phyloP scores from a whole-genome alignment of 2,329 filamentous ascomycete genomes.

The Colletotrichum sp. region DNA sequence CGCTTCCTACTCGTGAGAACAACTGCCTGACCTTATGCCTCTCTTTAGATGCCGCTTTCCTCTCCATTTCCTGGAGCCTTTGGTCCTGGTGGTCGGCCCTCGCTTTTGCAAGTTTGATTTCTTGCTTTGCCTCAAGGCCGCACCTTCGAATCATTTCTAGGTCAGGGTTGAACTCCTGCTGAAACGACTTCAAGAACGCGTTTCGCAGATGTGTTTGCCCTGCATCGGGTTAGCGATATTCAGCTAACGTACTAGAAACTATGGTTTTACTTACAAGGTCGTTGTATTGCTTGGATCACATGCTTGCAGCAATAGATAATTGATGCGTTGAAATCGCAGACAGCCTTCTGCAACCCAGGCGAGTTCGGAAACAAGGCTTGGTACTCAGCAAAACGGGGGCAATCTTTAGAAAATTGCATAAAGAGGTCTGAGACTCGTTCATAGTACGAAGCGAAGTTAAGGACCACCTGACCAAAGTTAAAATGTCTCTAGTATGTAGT shows the following conservation, averaged over 20 bases:
- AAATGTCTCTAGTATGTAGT: background rate
- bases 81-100: background rate
- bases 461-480: background rate
- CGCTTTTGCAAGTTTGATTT: background rate
- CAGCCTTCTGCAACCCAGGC: background rate
- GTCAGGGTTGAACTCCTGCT: background rate
- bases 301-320: background rate
- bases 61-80: background rate
- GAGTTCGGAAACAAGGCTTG: background rate
- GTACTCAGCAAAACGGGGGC: background rate
- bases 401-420: background rate
- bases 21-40: background rate
- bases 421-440: background rate
- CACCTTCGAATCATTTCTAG: background rate
- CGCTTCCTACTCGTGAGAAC: background rate
- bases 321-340: background rate
- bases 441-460: background rate
- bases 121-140: background rate
- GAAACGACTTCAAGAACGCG: background rate
- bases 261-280: background rate
- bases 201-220: background rate
- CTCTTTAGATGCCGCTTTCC: background rate
- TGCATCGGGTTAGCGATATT: rapidly evolving
- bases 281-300: background rate
- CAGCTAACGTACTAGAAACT: rapidly evolving